Conservation (phyloP, 805 yeast genomes). For the Cyberlindnera amylophila region DNA sequence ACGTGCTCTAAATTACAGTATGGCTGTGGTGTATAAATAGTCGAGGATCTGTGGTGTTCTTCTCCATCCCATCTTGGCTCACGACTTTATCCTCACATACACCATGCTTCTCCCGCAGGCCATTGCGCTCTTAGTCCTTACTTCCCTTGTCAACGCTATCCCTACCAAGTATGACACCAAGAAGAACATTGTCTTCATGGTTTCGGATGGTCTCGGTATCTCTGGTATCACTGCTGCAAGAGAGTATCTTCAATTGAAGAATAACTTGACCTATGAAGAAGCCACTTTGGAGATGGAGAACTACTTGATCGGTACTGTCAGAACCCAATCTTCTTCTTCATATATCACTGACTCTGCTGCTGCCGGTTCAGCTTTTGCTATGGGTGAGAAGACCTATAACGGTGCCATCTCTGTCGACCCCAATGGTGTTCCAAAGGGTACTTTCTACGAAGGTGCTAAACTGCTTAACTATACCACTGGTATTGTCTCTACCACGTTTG, state of each 20-base stretch:
- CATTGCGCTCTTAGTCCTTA: slow-evolving; percentile 19
- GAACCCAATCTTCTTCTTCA: slow-evolving; percentile 74
- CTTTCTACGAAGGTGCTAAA: slow-evolving; percentile 83
- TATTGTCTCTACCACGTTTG: slow-evolving; percentile 83
- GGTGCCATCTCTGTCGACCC: slow-evolving; percentile 89
- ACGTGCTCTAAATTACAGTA: no score
- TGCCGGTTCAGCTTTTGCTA: slow-evolving; percentile 89
- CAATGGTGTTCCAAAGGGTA: slow-evolving; percentile 68
- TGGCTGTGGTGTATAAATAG: no score
- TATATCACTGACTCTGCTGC: slow-evolving; percentile 93
- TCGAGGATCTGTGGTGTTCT: no score
- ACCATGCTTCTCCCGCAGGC: slow-evolving; percentile 24
- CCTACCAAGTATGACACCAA: slow-evolving; percentile 35
- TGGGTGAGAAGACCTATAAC: slow-evolving; percentile 78
- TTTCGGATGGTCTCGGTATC: slow-evolving; percentile 91
- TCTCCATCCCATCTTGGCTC: no score
- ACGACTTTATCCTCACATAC: no score
- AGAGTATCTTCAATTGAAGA: slow-evolving; percentile 59
- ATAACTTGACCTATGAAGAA: slow-evolving; percentile 43
- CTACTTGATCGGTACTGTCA: slow-evolving; percentile 74
- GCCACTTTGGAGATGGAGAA: slow-evolving; percentile 60
- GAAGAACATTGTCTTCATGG: slow-evolving; percentile 81
- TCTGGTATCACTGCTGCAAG: slow-evolving; percentile 78
- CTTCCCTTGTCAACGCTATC: slow-evolving; percentile 23
- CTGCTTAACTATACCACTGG: slow-evolving; percentile 79